Evolutionary conservation across 2,329 filamentous ascomycete genomes (phyloP).

Genomic region (Exophiala bonariae): DNA sequence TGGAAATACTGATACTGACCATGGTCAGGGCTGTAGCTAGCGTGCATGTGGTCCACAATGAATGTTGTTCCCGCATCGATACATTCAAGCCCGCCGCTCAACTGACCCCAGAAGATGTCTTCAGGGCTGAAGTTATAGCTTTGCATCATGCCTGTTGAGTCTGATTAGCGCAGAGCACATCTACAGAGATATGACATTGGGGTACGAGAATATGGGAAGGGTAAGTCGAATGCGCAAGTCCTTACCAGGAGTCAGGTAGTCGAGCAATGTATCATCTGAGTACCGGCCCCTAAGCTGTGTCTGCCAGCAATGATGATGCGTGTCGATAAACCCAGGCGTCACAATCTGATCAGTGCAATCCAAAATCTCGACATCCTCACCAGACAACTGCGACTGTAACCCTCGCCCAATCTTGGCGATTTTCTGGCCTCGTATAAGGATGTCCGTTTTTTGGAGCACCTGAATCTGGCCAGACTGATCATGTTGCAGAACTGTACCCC

Average conservation of each 20-base stretch:
- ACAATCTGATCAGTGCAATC: slow-evolving; percentile 36
- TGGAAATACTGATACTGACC: slow-evolving; percentile 13
- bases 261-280: slow-evolving; percentile 3
- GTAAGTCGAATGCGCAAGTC: background rate
- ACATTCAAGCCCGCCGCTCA: slow-evolving; percentile 9
- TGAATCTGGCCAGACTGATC: slow-evolving; percentile 1
- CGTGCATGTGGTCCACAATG: slow-evolving; percentile 34
- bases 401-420: slow-evolving; percentile 6
- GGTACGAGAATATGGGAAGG: no score
- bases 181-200: no score
- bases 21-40: slow-evolving; percentile 26
- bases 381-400: background rate
- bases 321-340: slow-evolving; percentile 33
- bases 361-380: slow-evolving; percentile 24
- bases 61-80: slow-evolving; percentile 23
- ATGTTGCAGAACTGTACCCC: slow-evolving; percentile 14
- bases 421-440: slow-evolving; percentile 11
- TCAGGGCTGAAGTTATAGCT: slow-evolving; percentile 35
- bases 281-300: slow-evolving; percentile 9
- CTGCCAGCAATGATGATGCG: slow-evolving; percentile 38
- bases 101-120: slow-evolving; percentile 45
- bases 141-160: slow-evolving; percentile 38
- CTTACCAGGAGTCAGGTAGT: slow-evolving; percentile 11
- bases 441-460: slow-evolving; percentile 1
- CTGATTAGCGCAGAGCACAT: no score